phyloP scores from a whole-genome alignment of 495 filamentous ascomycete genomes.

The Penicillium maclennaniae region DNA sequence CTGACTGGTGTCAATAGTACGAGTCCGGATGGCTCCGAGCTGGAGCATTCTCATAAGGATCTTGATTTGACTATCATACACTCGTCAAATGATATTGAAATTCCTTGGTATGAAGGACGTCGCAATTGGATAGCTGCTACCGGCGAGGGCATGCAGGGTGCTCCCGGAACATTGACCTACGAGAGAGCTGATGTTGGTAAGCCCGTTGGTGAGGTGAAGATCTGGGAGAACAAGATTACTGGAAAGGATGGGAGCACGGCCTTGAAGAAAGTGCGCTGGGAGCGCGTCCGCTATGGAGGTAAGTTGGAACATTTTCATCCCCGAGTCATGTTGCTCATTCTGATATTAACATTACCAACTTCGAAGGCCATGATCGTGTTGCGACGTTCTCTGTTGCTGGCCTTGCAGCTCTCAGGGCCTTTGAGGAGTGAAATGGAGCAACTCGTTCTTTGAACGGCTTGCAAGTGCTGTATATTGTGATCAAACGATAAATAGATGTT shows the following conservation, averaged over 20 bases:
- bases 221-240: conserved; percentile 35
- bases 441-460: not conserved
- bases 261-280: conserved; percentile 48
- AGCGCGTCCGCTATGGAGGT: conserved; percentile 47
- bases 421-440: conserved; percentile 38
- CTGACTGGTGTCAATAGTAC: conserved; percentile 32
- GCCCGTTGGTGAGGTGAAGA: conserved; percentile 29
- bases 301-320: conserved; percentile 17
- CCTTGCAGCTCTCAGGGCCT: conserved; percentile 62
- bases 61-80: conserved; percentile 72
- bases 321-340: not conserved
- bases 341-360: conserved; percentile 1
- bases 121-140: conserved; percentile 50
- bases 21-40: conserved; percentile 15
- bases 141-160: conserved; percentile 45
- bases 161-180: conserved; percentile 47
- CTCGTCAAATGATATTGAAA: conserved; percentile 70
- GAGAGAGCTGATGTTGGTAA: conserved; percentile 27
- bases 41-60: conserved; percentile 42
- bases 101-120: conserved; percentile 56
- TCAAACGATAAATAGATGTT: not conserved
- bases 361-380: conserved; percentile 47
- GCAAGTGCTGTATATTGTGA: not conserved
- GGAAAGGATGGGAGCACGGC: conserved; percentile 26
- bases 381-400: conserved; percentile 51